Base-by-base conservation (phyloP, 176 grass and related monocot genomes). In the Aechmea fasciata region DNA sequence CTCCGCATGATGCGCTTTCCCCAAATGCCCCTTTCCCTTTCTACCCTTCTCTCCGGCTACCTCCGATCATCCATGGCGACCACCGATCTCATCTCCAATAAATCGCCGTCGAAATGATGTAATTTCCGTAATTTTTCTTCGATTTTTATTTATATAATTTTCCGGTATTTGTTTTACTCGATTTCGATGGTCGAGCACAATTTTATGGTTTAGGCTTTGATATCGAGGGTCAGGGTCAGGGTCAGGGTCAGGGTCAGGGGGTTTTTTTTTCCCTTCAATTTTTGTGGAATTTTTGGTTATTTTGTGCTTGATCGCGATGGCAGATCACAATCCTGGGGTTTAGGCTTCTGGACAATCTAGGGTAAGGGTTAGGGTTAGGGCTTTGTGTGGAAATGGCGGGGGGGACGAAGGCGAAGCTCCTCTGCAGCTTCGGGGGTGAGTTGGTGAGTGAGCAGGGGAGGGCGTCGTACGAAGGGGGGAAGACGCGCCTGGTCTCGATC, bases 351-450 rank as follows among this genome's bases (percentile, higher is more conserved):
- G 33, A 41, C 4, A 41, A 41, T 0, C 33, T 41, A 41, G 33
- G 33, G 33, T 41, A 41, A 41, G 33, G 33, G 33, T 41, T 1
- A 41, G 29, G 52, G 3, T 18, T 62, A 49, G 53, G 14, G 53
- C 13, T 61, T 41, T 55, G 23, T 55, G 25, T 11, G 3, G n/a
- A 19, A 41, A 59, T 63, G 53, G 26, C 55, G 2, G 71, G 71
- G 19, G 55, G 49, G 71, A 41, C 33, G 33, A 63, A 63, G 55
- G 71, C 71, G 71, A 73, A 73, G 71, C 54, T 73, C 11, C 71
- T 73, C 28, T 73, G 71, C 47, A 63, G 71, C 71, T 73, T 73
- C 54, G 71, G 71, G 14, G 55, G 71, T 33, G 71, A 49, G 11
- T 73, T 73, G 28, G 55, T 73, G 33, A 63, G 14, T 29, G 25